phyloP scores from a whole-genome alignment of 495 filamentous ascomycete species.

The Aspergillus kassunensis region DNA sequence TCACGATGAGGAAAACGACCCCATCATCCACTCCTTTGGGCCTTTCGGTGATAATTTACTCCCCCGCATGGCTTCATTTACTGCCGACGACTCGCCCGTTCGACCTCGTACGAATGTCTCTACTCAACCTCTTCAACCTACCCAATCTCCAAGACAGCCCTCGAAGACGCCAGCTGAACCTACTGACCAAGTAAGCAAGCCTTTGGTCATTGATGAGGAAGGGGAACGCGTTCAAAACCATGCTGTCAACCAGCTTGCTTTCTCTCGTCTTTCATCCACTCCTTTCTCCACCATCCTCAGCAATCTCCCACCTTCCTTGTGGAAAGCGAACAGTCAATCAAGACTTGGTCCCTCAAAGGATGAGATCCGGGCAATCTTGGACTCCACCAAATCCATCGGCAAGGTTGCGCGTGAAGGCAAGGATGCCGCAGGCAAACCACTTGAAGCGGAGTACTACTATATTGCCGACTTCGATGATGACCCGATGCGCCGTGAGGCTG shows the following conservation, averaged over 20 bases:
- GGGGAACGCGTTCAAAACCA: conserved; percentile 60
- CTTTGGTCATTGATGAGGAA: conserved; percentile 31
- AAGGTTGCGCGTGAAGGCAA: conserved; percentile 88
- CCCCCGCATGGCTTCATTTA: conserved; percentile 71
- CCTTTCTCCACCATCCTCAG: conserved; percentile 83
- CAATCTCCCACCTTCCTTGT: conserved; percentile 70
- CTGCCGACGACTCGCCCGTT: conserved; percentile 52
- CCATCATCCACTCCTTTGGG: conserved; percentile 83
- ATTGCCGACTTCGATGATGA: conserved; percentile 87
- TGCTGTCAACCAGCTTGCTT: conserved; percentile 92
- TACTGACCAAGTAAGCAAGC: conserved; percentile 27
- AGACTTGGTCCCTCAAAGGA: conserved; percentile 49
- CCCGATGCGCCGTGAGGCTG: conserved; percentile 71
- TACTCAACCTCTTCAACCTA: conserved; percentile 34
- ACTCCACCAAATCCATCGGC: conserved; percentile 71
- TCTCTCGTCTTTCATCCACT: conserved; percentile 87
- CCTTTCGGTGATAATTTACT: conserved; percentile 81
- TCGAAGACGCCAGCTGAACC: conserved; percentile 18
- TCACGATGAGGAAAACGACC: conserved; percentile 88
- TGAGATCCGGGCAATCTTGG: conserved; percentile 66
- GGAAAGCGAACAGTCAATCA: conserved; percentile 40
- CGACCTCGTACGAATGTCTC: conserved; percentile 31
- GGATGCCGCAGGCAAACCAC: conserved; percentile 87
- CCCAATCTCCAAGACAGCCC: conserved; percentile 35
- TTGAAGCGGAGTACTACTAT: conserved; percentile 97